Base-by-base conservation (phyloP, 441 rosid species). In the Euphorbia celastroides region DNA sequence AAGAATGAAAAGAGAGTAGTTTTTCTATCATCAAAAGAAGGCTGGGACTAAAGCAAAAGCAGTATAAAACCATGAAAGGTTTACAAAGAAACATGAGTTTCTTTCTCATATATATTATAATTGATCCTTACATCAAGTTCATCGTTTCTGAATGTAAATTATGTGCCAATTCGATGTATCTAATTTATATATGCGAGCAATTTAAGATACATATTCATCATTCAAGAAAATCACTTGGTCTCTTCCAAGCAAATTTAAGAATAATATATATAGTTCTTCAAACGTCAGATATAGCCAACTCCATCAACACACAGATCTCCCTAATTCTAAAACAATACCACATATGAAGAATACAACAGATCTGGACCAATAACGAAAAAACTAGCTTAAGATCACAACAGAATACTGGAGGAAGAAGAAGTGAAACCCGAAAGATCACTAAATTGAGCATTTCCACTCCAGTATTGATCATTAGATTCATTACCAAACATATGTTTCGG, bases 401-500 rank as follows among this genome's bases (percentile, higher is more conserved):
- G 80, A 67, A 83, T 77, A 69, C 68, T 79, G 16, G 86, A 79
- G 32, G 90, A 86, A 65, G 91, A 88, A 65, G 95, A 85, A 74
- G 82, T 81, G 62, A 74, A 61, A 80, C 88, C 80, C 9, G 91
- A 81, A 72, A 85, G 84, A 86, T 89, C 93, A n/a, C 82, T 84
- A 96, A 93, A 92, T n/a, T 84, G 72, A 77, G 72, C 68, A 34
- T 64, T 62, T 14, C 72, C 72, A 42, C 66, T 5, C 91, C 93
- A 86, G 69, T 81, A 82, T 42, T 88, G 86, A 73, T 84, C 79
- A 65, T 85, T 80, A 6, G 75, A 80, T 59, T 70, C 58, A 63
- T 80, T 70, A 44, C 84, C 85, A 80, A 83, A 68, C 55, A 84
- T 83, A 67, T 83, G 84, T 74, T 81, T 87, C 13, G 85, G 78